Base-by-base conservation (phyloP, 23 red algal genomes). In the Gracilaria gracilis region DNA sequence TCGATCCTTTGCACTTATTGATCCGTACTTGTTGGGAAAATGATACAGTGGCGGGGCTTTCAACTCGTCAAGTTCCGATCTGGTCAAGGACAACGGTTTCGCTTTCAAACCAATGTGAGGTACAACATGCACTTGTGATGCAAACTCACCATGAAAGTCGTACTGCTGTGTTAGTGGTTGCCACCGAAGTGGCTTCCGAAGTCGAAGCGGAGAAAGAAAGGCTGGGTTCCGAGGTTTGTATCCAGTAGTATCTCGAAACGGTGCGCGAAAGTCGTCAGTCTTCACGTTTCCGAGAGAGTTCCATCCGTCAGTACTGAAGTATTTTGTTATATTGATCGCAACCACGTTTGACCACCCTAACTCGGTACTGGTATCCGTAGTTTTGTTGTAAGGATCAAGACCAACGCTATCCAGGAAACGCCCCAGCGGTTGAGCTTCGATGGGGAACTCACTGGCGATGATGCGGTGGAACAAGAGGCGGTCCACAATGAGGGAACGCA, bases 231-330 rank as follows among this genome's bases (percentile, higher is more conserved):
- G 27, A 29, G 85, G 85, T 33, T 38, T 75, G 46, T 89, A 89
- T 4, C 24, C 47, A 4, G 85, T 78, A n/a, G 48, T 57, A 65
- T 89, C 85, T 78, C 29, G 44, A 79, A 49, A 89, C 19, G 2
- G 23, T 9, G 21, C 13, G 21, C 67, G 85, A 55, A 61, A 80
- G 71, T 67, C n/a, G 8, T 42, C 53, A 5, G 28, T 55, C 2
- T 21, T 25, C 11, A 65, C 21, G 34, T 80, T 66, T 12, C 85
- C 85, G 23, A 57, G 71, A 16, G 74, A 61, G 36, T 89, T 89
- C 85, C 85, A 89, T n/a, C 85, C 85, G 35, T 89, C 85, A 28
- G 6, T 32, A 17, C 9, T 24, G 29, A 89, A 89, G 55, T 59
- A 89, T 19, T 37, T 27, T 4, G 39, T 9, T 25, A 77, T 29